Evolutionary conservation across 2,329 filamentous ascomycete genomes (phyloP), one percentile per base, ranked within the genome.

Genomic region (Zarea fungicola): DNA sequence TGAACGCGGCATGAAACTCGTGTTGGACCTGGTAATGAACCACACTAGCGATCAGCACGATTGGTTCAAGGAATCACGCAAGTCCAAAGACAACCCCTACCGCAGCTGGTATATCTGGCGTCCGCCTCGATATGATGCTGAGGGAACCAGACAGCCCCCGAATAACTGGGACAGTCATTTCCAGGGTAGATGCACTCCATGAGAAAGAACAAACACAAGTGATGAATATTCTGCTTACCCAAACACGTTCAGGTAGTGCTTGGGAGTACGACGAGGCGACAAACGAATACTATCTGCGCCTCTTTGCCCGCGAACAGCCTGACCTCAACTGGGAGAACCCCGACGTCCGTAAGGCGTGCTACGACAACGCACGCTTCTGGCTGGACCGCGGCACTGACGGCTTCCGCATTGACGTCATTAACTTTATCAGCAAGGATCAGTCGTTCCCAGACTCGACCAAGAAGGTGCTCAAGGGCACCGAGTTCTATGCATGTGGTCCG

Each of bases 241-340:
- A 6, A 3, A 14, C 31, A 3, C 34, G 10, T n/a, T n/a, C 18
- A 48, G 45, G 73, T 56, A 66, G 63, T 50, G 69, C 68, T 2
- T 77, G 74, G 74, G 66, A 72, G 41, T 79, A 71, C 35, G 74
- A 77, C 51, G 72, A 75, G 56, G 52, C 62, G 11, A 76, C 73
- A 1, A 63, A 65, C 10, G 72, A 77, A 54, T 77, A 76, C 59
- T 79, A 87, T 59, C 78, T 89, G 1, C 79, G 81, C 53, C 75
- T 90, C 25, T 91, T 87, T 64, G 78, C 79, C 35, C 76, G 75
- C 5, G 79, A 85, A 55, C 86, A 89, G 60, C 86, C 87, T 0
- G 87, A 90, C 55, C 75, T 91, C 34, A 90, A 90, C 67, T 90
- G 85, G 85, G 83, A 89, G 60, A 84, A 85, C 57, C 73, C 74